Percentiles rank a stretch among this genome's conserved stretches.
Conservation (phyloP, 139 green algal genomes). For the Eudorina sp. region DNA sequence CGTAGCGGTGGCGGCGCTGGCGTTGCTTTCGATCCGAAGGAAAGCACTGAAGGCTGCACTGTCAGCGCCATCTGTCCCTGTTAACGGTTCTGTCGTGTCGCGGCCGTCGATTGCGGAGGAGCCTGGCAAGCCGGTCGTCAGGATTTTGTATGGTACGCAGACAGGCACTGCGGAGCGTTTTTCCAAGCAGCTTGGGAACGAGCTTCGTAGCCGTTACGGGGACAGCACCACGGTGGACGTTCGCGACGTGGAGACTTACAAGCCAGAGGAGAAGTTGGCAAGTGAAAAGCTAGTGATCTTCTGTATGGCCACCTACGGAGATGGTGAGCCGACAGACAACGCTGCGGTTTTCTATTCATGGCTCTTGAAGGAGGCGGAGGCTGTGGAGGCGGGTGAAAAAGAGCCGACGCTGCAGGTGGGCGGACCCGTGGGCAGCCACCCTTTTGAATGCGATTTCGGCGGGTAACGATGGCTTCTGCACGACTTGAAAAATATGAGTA, state of each 20-base stretch:
- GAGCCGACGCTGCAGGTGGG: conserved; percentile 70
- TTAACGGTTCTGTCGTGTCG: neutral
- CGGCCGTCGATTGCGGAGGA: conserved; percentile 38
- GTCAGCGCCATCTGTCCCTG: neutral
- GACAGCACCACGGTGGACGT: conserved; percentile 71
- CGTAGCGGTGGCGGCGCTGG: conserved; percentile 4
- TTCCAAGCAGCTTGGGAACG: conserved; percentile 81
- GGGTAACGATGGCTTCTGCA: too few species aligned
- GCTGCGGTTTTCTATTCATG: conserved; percentile 90
- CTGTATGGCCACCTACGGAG: conserved; percentile 96
- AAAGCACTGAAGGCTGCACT: neutral
- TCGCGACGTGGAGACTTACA: conserved; percentile 83
- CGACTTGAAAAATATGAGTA: too few species aligned
- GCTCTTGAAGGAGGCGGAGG: conserved; percentile 75
- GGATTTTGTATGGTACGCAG: conserved; percentile 73
- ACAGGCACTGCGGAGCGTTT: conserved; percentile 81
- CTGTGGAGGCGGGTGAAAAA: conserved; percentile 56
- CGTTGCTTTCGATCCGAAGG: conserved; percentile 34
- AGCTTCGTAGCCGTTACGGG: conserved; percentile 72
- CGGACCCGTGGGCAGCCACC: conserved; percentile 24
- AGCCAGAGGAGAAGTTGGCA: conserved; percentile 56
- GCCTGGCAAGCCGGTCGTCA: conserved; percentile 55
- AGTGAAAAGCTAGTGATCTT: conserved; percentile 85
- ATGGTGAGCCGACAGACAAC: conserved; percentile 97
- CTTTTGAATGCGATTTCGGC: too few species aligned